Evolutionary conservation across 306 rosid species (phyloP), one percentile per base, ranked within the genome.

Genomic region (Cucumis hystrix): DNA sequence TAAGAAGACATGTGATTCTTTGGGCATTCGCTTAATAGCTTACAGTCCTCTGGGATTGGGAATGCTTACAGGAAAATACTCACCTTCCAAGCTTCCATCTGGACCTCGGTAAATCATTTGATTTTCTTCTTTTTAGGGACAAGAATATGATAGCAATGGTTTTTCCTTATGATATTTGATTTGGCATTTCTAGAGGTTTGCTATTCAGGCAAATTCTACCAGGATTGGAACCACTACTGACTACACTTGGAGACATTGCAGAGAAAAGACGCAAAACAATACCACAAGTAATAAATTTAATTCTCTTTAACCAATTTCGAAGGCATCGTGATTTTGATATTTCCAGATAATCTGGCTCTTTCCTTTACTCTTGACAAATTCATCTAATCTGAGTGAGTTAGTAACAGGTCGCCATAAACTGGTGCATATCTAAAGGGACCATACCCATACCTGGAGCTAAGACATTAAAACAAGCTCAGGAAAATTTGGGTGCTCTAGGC

Each of bases 21-120:
- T 92, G 8, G 97, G 97, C 23, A 87, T 92, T 69, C 93, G 92
- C 13, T 35, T 95, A 80, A 95, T 95, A 75, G 93, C 98, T 71
- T 95, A 95, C 78, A 95, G 98, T 84, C 97, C 98, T 59, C 83
- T 95, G 79, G 97, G 98, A 80, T 96, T 95, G 65, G 98, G 97
- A 83, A 95, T 95, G 98, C 98, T 95, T 82, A 90, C 97, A 4
- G 97, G 98, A 87, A 92, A 95, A 82, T 95, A 95, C 80, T 78
- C 98, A 21, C 83, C 90, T 55, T 80, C 89, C 49, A 83, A 88
- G 55, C 92, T 92, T 80, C 98, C 98, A 39, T 79, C 74, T 17
- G 98, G 98, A 9, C 98, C 97, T 83, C 87, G 98, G 98, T 90
- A 82, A 33, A 62, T 35, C 16, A 33, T 58, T 81, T 56, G 21